Conservation (phyloP, 192 early-diverging fungal species). For the Gaertneriomyces semiglobifer region DNA sequence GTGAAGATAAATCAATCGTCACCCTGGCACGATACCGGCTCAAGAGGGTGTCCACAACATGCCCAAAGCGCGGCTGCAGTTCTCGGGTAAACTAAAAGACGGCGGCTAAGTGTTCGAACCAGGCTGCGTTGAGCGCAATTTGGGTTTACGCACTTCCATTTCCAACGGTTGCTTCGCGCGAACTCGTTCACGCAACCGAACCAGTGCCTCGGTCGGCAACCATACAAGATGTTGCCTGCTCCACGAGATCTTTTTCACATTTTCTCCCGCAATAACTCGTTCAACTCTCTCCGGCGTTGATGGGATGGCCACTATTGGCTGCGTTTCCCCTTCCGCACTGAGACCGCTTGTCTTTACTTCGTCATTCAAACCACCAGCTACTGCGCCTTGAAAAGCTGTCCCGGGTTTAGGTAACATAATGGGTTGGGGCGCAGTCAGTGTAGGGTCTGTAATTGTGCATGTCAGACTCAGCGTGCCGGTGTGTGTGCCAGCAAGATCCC, state of each 20-base stretch:
- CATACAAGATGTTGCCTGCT: slow-evolving; percentile 34
- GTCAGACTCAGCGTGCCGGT: background rate
- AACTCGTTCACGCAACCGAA: slow-evolving; percentile 44
- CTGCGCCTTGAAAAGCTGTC: slow-evolving; percentile 1
- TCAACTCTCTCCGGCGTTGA: slow-evolving; percentile 17
- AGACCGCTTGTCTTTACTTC: background rate
- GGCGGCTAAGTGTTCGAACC: background rate
- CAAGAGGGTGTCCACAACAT: slow-evolving; percentile 39
- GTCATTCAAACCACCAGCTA: background rate
- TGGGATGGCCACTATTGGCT: slow-evolving; percentile 3
- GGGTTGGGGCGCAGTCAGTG: slow-evolving; percentile 16
- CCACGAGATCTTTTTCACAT: slow-evolving; percentile 49
- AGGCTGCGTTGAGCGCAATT: background rate
- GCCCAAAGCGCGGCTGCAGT: slow-evolving; percentile 49
- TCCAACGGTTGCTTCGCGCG: slow-evolving; percentile 41
- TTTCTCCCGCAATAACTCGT: slow-evolving; percentile 23
- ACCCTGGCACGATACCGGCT: slow-evolving; percentile 45
- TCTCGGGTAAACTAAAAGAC: slow-evolving; percentile 43
- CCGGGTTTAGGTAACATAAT: slow-evolving; percentile 27
- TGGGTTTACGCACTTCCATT: slow-evolving; percentile 37
- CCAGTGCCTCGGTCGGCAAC: slow-evolving; percentile 48
- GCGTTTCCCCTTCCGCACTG: background rate
- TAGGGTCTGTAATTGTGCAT: slow-evolving; percentile 15
- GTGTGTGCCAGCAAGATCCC: background rate
- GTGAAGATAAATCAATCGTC: slow-evolving; percentile 38